phyloP scores from a whole-genome alignment of 2,329 filamentous ascomycete genomes.

The Elsinoe batatas region DNA sequence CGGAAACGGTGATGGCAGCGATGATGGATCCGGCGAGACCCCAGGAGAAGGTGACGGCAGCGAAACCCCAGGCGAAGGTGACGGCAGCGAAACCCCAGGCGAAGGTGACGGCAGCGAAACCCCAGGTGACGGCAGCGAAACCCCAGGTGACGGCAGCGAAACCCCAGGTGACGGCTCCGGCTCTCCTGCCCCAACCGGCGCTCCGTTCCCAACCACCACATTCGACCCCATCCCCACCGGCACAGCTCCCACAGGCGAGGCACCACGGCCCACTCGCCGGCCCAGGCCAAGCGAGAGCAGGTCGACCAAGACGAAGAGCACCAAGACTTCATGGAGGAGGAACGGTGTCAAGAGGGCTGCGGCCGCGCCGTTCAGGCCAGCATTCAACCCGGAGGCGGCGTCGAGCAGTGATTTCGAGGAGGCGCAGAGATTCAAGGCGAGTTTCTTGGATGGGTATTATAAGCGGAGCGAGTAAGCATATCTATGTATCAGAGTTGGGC shows the following conservation, averaged over 20 bases:
- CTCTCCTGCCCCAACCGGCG: neutral
- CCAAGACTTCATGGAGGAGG: neutral
- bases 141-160: neutral
- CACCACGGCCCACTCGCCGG: neutral
- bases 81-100: neutral
- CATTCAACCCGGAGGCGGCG: slow-evolving; percentile 2
- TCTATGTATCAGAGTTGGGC: neutral
- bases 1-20: neutral
- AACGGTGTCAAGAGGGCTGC: neutral
- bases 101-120: neutral
- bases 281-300: neutral
- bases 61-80: neutral
- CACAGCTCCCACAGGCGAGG: neutral
- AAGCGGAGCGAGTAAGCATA: neutral
- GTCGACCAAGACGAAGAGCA: neutral
- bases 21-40: no score
- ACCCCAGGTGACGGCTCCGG: neutral
- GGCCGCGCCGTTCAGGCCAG: neutral
- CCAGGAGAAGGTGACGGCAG: neutral
- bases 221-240: no score
- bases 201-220: neutral
- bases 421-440: slow-evolving; percentile 5
- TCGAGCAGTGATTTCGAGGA: slow-evolving; percentile 2
- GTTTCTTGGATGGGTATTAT: slow-evolving; percentile 10
- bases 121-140: neutral